Conservation (phyloP, 2,329 filamentous ascomycete genomes). For the Diaporthe ilicicola region DNA sequence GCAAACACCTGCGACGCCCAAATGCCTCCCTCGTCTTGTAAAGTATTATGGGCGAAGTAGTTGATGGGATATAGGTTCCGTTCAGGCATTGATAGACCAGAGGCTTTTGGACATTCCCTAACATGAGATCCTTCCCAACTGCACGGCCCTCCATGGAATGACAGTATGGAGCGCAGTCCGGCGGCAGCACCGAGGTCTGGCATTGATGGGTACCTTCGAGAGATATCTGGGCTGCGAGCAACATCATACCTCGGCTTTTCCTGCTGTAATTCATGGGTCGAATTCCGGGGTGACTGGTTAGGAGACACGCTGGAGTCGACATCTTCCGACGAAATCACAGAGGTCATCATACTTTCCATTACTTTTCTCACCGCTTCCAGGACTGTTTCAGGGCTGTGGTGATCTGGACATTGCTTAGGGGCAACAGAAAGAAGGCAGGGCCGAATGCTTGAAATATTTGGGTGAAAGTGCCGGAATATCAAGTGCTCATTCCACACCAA, state of each 20-base stretch:
- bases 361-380: not conserved
- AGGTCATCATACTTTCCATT: not conserved
- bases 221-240: not conserved
- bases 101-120: not conserved
- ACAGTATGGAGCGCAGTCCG: not conserved
- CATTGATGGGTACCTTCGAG: not conserved
- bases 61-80: not conserved
- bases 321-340: not conserved
- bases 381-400: not conserved
- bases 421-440: not conserved
- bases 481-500: constrained; percentile 14
- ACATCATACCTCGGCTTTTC: not conserved
- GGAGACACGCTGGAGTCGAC: too few species aligned
- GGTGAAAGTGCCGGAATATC: not conserved
- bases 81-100: not conserved
- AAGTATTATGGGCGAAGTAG: not conserved
- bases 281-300: not conserved
- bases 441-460: not conserved
- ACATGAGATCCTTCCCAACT: not conserved
- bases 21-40: too few species aligned
- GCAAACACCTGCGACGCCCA: not conserved
- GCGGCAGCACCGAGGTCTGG: not conserved
- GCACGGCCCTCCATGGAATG: not conserved
- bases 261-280: not conserved
- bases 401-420: not conserved